Percentiles rank a stretch among this genome's conserved stretches.
Evolutionary conservation across 371 early-diverging fungal species (phyloP).

Genomic region (Circinella umbellata): DNA sequence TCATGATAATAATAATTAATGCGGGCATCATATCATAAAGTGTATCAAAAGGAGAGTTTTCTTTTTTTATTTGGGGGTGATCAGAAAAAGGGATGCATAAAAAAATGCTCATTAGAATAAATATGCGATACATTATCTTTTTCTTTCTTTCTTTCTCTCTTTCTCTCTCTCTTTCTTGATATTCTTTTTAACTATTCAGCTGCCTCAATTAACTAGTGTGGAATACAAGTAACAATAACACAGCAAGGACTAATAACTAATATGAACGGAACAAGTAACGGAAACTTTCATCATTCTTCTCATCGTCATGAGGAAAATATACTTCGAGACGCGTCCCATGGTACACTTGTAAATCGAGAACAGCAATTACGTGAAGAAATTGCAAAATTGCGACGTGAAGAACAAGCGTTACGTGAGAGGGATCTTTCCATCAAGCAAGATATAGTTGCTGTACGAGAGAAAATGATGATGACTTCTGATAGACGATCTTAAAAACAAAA

Average conservation of each 20-base stretch:
- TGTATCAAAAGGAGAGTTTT: not conserved
- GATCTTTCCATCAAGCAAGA: constrained; percentile 50
- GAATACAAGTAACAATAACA: no score
- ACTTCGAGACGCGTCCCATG: constrained; percentile 10
- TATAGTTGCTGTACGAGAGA: constrained; percentile 48
- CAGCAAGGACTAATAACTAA: not conserved
- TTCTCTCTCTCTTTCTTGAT: not conserved
- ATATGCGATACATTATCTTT: not conserved
- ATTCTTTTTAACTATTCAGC: not conserved
- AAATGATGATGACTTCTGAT: constrained; percentile 26
- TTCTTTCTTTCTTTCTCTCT: not conserved
- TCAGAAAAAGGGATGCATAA: not conserved
- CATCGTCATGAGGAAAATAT: not conserved
- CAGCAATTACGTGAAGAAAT: constrained; percentile 53
- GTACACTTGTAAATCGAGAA: constrained; percentile 25
- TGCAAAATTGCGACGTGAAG: constrained; percentile 45
- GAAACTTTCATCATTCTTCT: constrained; percentile 1
- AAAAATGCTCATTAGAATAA: not conserved
- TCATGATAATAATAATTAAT: no score
- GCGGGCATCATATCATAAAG: no score
- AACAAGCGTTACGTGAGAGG: constrained; percentile 48
- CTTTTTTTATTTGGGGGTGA: not conserved
- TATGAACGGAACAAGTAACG: constrained; percentile 15
- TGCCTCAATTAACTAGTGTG: not conserved
- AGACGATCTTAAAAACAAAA: not conserved